Evolutionary conservation across 2,329 filamentous ascomycete species (phyloP), one percentile per base, ranked within the genome.

Genomic region (Pyricularia pennisetigena): DNA sequence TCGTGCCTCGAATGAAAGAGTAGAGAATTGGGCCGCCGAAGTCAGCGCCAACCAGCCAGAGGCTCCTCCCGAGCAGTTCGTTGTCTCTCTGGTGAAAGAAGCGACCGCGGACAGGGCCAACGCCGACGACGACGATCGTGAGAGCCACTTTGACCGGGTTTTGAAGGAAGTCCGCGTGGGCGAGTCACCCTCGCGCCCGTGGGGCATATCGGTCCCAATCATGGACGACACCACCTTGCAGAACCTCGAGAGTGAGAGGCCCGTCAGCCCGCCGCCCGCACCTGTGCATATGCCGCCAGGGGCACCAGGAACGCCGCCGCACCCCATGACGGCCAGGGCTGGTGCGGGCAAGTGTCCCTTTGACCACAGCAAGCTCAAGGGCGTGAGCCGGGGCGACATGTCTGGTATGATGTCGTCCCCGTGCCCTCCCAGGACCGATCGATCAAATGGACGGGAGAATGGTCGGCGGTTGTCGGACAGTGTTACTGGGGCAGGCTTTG

Each of bases 91-190:
- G 57, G 57, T 26, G 10, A 61, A 61, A 26, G 76, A 76, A 24
- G 74, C 77, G 28, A 61, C 64, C n/a, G 29, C 12, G 62, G 66
- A 65, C 35, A 66, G 35, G 16, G 66, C 57, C 10, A 23, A 35
- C 23, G 5, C 26, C 64, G 57, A 54, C 28, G n/a, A 49, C 1
- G 64, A 68, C 16, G 84, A 88, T 63, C 85, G 93, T 68, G 83
- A 88, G 71, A 85, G 88, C 69, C 91, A 89, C 74, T 97, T 97
- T 75, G 93, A 97, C 72, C 86, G 94, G 63, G 89, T 91, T 0
- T 78, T 98, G 67, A 92, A 94, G 75, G 94, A 97, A 73, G 87
- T 98, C 10, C 86, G 94, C n/a, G 88, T 98, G 26, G 94, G 94
- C 62, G 94, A 98, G 78, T 97, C 92, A 16, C 94, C 94, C 5